Evolutionary conservation across 163 green algal genomes (phyloP).

Genomic region (Chlamydomonas reinhardtii): DNA sequence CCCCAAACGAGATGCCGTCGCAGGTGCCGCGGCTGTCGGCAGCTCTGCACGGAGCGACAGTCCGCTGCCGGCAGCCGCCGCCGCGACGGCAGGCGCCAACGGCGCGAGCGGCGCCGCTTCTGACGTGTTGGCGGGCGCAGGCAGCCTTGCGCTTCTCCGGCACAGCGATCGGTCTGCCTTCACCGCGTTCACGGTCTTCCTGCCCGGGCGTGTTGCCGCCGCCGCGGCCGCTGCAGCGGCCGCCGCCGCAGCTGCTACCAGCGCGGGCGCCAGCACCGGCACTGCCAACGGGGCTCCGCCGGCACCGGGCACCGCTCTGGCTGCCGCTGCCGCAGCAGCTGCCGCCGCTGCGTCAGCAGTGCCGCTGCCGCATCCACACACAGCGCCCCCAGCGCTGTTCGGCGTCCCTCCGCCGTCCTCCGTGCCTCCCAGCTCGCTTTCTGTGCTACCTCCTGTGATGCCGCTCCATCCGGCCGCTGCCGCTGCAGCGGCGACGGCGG

Average conservation of each 20-base stretch:
- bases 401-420: not conserved
- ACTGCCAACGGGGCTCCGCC: too few species aligned
- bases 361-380: not conserved
- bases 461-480: not conserved
- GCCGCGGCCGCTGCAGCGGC: not conserved
- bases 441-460: not conserved
- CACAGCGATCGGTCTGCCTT: slow-evolving; percentile 55
- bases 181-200: slow-evolving; percentile 60
- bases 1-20: not conserved
- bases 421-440: not conserved
- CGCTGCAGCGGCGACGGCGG: not conserved
- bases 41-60: too few species aligned
- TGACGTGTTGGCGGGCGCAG: not conserved
- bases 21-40: not conserved
- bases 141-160: slow-evolving; percentile 4
- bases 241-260: not conserved
- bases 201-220: slow-evolving; percentile 33
- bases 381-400: not conserved
- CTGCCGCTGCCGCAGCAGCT: not conserved
- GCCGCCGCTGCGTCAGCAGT: not conserved
- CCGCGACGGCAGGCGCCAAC: not conserved
- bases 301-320: too few species aligned
- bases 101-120: too few species aligned
- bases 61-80: too few species aligned
- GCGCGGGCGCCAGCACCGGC: not conserved